These are phyloP conservation scores for Bothriochloa decipiens DNA, from an alignment of 176 grass and related monocot species.

Conservation along the genomic window DNA sequence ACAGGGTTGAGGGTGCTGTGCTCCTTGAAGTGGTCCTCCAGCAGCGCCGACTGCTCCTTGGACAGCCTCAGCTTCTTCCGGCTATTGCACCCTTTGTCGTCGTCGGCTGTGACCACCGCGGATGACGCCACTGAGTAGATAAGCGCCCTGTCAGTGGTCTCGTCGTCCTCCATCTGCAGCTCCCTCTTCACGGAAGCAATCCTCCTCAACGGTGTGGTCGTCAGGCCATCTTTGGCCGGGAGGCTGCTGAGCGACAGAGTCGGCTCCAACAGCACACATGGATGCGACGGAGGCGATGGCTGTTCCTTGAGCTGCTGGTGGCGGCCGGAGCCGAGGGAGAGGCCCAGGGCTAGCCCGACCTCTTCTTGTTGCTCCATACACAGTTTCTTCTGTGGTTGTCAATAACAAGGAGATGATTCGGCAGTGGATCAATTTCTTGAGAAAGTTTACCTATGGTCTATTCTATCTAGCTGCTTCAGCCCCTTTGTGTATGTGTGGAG, in stretches of 20 bases:
- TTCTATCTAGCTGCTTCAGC: background rate
- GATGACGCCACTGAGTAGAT: slow-evolving; percentile 41
- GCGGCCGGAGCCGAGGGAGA: slow-evolving; percentile 49
- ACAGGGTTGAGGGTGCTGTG: slow-evolving; percentile 79
- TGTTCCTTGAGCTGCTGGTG: background rate
- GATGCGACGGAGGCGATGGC: background rate
- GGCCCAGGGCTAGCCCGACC: slow-evolving; percentile 54
- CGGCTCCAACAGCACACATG: slow-evolving; percentile 28
- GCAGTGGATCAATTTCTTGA: background rate
- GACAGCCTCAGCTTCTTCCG: slow-evolving; percentile 90
- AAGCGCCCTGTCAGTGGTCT: slow-evolving; percentile 35
- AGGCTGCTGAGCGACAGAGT: slow-evolving; percentile 66
- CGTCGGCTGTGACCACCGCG: slow-evolving; percentile 37
- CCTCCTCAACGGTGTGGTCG: background rate
- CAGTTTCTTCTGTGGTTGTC: background rate
- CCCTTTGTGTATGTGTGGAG: background rate
- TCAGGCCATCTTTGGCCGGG: background rate
- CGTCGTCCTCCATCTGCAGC: slow-evolving; percentile 36
- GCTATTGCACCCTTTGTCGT: slow-evolving; percentile 56
- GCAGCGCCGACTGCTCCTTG: slow-evolving; percentile 80
- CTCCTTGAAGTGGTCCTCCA: slow-evolving; percentile 85
- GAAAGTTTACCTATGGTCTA: background rate
- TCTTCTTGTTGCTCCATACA: slow-evolving; percentile 55
- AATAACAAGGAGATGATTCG: background rate
- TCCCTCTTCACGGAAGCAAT: slow-evolving; percentile 46